Evolutionary conservation across 805 yeast genomes (phyloP).

Genomic region (Metschnikowia bowlesiae): DNA sequence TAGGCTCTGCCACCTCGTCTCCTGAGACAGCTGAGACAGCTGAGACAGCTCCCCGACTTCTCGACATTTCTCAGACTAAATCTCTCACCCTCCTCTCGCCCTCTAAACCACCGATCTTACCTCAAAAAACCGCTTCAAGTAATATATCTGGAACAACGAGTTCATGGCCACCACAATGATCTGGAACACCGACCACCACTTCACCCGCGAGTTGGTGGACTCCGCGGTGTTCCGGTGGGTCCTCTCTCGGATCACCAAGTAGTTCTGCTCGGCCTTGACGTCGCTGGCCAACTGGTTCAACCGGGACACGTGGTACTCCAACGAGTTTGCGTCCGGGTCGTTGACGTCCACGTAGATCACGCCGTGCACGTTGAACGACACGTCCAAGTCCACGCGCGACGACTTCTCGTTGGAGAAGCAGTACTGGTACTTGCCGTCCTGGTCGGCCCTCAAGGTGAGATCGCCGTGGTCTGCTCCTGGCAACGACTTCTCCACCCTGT

Average conservation of each 20-base stretch:
- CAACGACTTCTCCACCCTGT: slow-evolving; percentile 48
- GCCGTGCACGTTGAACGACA: slow-evolving; percentile 92
- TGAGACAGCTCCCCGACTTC: too few species aligned
- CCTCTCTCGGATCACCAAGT: slow-evolving; percentile 93
- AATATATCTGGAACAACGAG: slow-evolving; percentile 89
- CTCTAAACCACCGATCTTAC: slow-evolving; percentile 78
- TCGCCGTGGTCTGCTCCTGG: slow-evolving; percentile 76
- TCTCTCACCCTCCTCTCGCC: too few species aligned
- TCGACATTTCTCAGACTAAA: too few species aligned
- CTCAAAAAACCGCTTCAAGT: slow-evolving; percentile 91
- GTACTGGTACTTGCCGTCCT: slow-evolving; percentile 73
- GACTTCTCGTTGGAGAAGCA: slow-evolving; percentile 89
- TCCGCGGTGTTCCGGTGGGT: slow-evolving; percentile 98
- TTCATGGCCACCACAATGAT: slow-evolving; percentile 78
- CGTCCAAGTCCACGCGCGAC: slow-evolving; percentile 73
- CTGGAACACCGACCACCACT: slow-evolving; percentile 97
- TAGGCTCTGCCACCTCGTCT: too few species aligned
- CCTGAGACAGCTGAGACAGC: too few species aligned
- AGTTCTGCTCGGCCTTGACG: slow-evolving; percentile 87
- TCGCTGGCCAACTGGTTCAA: slow-evolving; percentile 74
- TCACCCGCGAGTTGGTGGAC: slow-evolving; percentile 92
- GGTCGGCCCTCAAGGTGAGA: slow-evolving; percentile 57
- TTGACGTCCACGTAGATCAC: slow-evolving; percentile 79
- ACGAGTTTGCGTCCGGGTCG: slow-evolving; percentile 68
- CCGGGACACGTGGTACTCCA: slow-evolving; percentile 79